Conservation (phyloP, 139 green algal species). For the Coccomyxa sp. region DNA sequence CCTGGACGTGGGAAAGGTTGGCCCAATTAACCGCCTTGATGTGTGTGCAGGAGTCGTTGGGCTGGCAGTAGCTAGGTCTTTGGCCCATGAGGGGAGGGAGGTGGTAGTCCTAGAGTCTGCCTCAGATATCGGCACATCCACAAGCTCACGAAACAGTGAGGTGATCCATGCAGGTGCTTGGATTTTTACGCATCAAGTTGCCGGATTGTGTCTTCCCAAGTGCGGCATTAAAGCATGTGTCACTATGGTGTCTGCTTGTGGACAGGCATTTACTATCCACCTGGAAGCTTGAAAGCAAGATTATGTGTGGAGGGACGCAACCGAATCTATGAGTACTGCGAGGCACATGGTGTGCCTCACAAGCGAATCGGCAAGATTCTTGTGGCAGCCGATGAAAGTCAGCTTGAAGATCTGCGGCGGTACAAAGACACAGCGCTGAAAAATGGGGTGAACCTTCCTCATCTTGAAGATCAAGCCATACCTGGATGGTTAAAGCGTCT, state of each 20-base stretch:
- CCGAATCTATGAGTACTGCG: constrained; percentile 55
- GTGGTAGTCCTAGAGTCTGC: constrained; percentile 70
- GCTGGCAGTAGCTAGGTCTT: constrained; percentile 57
- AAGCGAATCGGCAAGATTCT: constrained; percentile 71
- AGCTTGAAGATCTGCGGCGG: constrained; percentile 6
- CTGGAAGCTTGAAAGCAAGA: constrained; percentile 66
- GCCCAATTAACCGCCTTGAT: not conserved
- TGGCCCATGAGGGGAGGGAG: constrained; percentile 40
- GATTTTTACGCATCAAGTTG: not conserved
- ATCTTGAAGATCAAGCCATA: not conserved
- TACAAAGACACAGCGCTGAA: not conserved
- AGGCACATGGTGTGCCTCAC: constrained; percentile 42
- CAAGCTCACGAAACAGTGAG: constrained; percentile 58
- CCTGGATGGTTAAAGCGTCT: not conserved
- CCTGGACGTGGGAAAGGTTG: no score
- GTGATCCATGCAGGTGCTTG: constrained; percentile 34
- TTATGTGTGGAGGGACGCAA: constrained; percentile 72
- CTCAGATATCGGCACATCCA: constrained; percentile 48
- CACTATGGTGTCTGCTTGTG: no score
- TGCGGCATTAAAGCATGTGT: not conserved
- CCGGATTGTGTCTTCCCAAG: not conserved
- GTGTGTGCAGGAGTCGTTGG: constrained; percentile 67
- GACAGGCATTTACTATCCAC: constrained; percentile 81
- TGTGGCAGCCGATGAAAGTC: constrained; percentile 50
- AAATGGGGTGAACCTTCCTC: not conserved